These are phyloP conservation scores for Mucor indicus DNA, from an alignment of 371 early-diverging fungal genomes.

Conservation along the genomic window DNA sequence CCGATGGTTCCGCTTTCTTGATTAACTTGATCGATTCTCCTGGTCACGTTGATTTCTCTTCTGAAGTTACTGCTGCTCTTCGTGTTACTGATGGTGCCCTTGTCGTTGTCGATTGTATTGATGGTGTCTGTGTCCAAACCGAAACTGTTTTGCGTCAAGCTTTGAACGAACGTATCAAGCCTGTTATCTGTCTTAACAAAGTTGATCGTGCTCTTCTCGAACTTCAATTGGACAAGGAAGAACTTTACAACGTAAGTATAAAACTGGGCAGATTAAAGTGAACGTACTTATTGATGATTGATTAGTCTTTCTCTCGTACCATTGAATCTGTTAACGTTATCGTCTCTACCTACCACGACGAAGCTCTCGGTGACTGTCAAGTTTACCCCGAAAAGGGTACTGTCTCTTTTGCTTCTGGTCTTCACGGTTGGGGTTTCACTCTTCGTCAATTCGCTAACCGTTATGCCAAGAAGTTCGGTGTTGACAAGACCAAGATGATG, in stretches of 20 bases:
- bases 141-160: conserved; percentile 99
- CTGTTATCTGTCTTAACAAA: conserved; percentile 99
- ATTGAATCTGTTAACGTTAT: conserved; percentile 90
- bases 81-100: conserved; percentile 99
- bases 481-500: conserved; percentile 96
- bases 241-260: conserved; percentile 74
- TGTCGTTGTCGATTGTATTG: conserved; percentile 99
- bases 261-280: too few species aligned
- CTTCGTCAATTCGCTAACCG: conserved; percentile 97
- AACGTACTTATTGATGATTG: background rate
- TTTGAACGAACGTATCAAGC: conserved; percentile 98
- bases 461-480: conserved; percentile 98
- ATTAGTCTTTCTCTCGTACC: conserved; percentile 81
- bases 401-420: conserved; percentile 99
- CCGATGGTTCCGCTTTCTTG: conserved; percentile 86
- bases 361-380: conserved; percentile 46
- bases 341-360: conserved; percentile 43
- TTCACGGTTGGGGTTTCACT: conserved; percentile 99
- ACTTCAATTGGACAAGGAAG: conserved; percentile 94
- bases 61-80: conserved; percentile 99
- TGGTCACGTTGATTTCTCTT: conserved; percentile 99
- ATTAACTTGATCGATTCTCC: conserved; percentile 99
- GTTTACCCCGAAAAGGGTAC: conserved; percentile 93
- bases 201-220: conserved; percentile 99
- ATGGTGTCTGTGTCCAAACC: conserved; percentile 99